phyloP scores from a whole-genome alignment of 345 rosid species.

The Raphanus sativus region DNA sequence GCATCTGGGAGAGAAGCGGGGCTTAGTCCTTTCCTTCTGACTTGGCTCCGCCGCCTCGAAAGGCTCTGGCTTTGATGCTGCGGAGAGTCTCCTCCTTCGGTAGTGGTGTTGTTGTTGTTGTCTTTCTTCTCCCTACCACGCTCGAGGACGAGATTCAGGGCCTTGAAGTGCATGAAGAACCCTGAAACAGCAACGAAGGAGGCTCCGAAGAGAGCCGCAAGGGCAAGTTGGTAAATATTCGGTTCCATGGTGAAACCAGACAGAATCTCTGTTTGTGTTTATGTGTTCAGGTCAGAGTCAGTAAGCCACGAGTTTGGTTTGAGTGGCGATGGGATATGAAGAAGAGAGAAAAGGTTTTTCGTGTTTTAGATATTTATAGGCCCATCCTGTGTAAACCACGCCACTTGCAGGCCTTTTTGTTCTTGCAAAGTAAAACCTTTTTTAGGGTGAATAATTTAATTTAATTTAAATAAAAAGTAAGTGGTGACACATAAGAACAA shows the following conservation, averaged over 20 bases:
- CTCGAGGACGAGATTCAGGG: constrained; percentile 85
- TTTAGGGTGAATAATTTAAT: not conserved
- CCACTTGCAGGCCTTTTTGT: constrained; percentile 19
- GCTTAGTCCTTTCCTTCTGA: constrained; percentile 52
- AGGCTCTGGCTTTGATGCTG: constrained; percentile 35
- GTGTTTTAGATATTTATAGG: constrained; percentile 35
- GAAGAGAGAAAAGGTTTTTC: not conserved
- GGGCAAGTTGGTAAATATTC: constrained; percentile 72
- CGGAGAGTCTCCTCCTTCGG: constrained; percentile 47
- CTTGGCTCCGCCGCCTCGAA: constrained; percentile 46
- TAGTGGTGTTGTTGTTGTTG: constrained; percentile 44
- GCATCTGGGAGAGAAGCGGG: constrained; percentile 86
- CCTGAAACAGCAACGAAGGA: constrained; percentile 93
- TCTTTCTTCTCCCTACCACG: constrained; percentile 63
- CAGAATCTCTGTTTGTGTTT: not conserved
- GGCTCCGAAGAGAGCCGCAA: constrained; percentile 98
- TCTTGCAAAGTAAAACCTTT: constrained; percentile 20
- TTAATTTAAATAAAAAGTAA: not conserved
- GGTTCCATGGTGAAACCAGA: constrained; percentile 52
- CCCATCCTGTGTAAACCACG: constrained; percentile 26
- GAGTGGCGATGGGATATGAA: constrained; percentile 29
- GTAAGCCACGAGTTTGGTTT: constrained; percentile 14
- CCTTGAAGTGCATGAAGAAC: constrained; percentile 88
- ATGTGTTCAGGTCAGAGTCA: constrained; percentile 21
- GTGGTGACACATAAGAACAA: not conserved